Evolutionary conservation across 306 rosid species (phyloP).

Genomic region (Abrus precatorius): DNA sequence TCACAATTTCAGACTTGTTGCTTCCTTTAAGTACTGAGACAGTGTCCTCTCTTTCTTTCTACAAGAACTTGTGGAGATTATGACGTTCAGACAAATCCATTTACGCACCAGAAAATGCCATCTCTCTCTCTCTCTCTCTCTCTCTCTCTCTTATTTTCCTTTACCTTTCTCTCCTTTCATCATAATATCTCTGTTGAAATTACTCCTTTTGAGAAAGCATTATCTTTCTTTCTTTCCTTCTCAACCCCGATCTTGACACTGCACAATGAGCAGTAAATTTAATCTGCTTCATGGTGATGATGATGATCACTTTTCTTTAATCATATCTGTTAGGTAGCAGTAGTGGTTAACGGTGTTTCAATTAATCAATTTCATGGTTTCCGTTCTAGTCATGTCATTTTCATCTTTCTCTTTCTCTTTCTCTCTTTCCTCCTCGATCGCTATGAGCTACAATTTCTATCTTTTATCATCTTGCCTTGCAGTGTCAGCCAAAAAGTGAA

Average conservation of each 20-base stretch:
- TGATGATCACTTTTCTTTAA: slow-evolving; percentile 42
- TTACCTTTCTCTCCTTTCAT: slow-evolving; percentile 41
- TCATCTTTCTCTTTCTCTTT: slow-evolving; percentile 51
- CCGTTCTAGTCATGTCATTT: slow-evolving; percentile 88
- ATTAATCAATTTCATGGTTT: slow-evolving; percentile 61
- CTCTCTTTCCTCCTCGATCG: slow-evolving; percentile 41
- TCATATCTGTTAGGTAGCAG: slow-evolving; percentile 47
- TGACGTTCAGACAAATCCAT: slow-evolving; percentile 48
- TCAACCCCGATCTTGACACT: slow-evolving; percentile 38
- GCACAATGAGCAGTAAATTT: slow-evolving; percentile 47
- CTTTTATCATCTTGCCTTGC: slow-evolving; percentile 78
- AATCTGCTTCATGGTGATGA: slow-evolving; percentile 40
- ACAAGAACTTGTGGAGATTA: slow-evolving; percentile 43
- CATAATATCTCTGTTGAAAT: slow-evolving; percentile 51
- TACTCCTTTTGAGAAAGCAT: slow-evolving; percentile 61
- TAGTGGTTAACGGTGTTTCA: slow-evolving; percentile 53
- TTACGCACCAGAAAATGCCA: slow-evolving; percentile 47
- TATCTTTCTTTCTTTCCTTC: slow-evolving; percentile 42
- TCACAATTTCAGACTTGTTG: slow-evolving; percentile 55
- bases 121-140: background rate
- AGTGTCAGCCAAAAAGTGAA: slow-evolving; percentile 77
- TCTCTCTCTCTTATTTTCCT: background rate
- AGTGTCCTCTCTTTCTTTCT: slow-evolving; percentile 59
- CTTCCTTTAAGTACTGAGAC: slow-evolving; percentile 57
- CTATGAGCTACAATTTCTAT: slow-evolving; percentile 58